A percentile compares a stretch with the other conserved stretches of the same genome.
Conservation (phyloP, 2,329 filamentous ascomycete genomes). For the Ophiostoma ulmi region DNA sequence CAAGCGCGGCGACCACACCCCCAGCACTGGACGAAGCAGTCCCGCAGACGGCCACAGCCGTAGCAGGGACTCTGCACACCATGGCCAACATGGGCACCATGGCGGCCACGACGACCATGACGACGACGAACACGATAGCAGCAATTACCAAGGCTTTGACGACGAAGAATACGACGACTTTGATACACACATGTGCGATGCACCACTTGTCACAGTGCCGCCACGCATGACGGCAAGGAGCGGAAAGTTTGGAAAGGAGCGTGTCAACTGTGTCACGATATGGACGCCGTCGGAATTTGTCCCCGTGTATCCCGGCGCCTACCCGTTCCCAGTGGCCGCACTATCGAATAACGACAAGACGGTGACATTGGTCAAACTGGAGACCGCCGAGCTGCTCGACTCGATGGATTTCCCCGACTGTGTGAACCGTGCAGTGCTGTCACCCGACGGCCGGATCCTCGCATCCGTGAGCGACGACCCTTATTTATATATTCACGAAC, state of each 20-base stretch:
- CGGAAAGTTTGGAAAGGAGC: slow-evolving; percentile 52
- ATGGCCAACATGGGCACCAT: neutral
- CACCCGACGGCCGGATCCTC: slow-evolving; percentile 75
- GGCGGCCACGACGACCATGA: neutral
- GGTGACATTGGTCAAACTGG: slow-evolving; percentile 75
- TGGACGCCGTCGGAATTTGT: slow-evolving; percentile 50
- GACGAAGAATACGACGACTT: slow-evolving; percentile 26
- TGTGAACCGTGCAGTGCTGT: slow-evolving; percentile 92
- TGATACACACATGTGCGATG: slow-evolving; percentile 17
- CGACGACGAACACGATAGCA: slow-evolving; percentile 18
- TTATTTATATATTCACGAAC: slow-evolving; percentile 75
- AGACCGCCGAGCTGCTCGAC: slow-evolving; percentile 59
- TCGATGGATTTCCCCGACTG: slow-evolving; percentile 71
- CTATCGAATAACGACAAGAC: slow-evolving; percentile 89
- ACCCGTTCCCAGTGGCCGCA: slow-evolving; percentile 57
- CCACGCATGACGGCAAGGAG: slow-evolving; percentile 41
- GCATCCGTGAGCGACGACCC: slow-evolving; percentile 84
- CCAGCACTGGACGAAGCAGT: slow-evolving; percentile 1
- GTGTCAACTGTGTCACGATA: slow-evolving; percentile 62
- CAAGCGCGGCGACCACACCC: neutral
- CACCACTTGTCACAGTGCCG: slow-evolving; percentile 20
- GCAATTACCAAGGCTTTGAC: slow-evolving; percentile 31
- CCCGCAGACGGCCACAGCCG: neutral
- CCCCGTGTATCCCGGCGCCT: slow-evolving; percentile 36
- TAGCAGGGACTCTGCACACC: neutral